Base-by-base conservation (phyloP, 768 basidiomycete species). In the Phylloporus scabripes region DNA sequence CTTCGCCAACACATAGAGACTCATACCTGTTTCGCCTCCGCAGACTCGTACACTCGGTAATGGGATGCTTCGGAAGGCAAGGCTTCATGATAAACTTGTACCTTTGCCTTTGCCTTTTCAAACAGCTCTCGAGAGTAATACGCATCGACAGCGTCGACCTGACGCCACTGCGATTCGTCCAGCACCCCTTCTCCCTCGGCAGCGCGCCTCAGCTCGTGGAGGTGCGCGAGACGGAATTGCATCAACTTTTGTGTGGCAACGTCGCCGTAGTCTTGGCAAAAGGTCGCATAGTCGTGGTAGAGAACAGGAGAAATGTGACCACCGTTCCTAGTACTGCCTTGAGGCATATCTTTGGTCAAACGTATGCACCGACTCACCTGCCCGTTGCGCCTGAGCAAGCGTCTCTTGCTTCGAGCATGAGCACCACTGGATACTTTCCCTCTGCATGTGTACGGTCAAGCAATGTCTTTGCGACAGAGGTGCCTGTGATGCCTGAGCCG, bases 351-450 rank as follows among this genome's bases (percentile, higher is more conserved):
- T 29, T 21, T 18, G 10, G 7, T 7, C 21, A 10, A 14, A 24
- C 7, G 18, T 10, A 38, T 20, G 10, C 7, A 12, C 37, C n/a
- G 11, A 66, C 72, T n/a, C 49, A 81, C 83, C 85, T 73, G 32
- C 79, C 86, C 0, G 85, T 86, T 7, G 86, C 86, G 1, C 86
- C 86, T 0, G 83, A 85, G 57, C 86, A 88, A 0, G 74, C 73
- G 10, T 87, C 85, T 46, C 92, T 69, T 4, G 91, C 92, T 56
- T 95, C 92, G 18, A 95, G 74, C 72, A 92, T 82, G 18, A 89
- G 78, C 2, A 93, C 63, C 32, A 70, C 66, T 12, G 78, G 50
- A 7, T 54, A 48, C 23, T 60, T 62, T 21, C 59, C 63, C 8
- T 58, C 51, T 42, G 46, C 64, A 24, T 49, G 46, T 7, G 61